Base-by-base conservation (phyloP, 2,329 filamentous ascomycete species). In the Aspergillus sp. region DNA sequence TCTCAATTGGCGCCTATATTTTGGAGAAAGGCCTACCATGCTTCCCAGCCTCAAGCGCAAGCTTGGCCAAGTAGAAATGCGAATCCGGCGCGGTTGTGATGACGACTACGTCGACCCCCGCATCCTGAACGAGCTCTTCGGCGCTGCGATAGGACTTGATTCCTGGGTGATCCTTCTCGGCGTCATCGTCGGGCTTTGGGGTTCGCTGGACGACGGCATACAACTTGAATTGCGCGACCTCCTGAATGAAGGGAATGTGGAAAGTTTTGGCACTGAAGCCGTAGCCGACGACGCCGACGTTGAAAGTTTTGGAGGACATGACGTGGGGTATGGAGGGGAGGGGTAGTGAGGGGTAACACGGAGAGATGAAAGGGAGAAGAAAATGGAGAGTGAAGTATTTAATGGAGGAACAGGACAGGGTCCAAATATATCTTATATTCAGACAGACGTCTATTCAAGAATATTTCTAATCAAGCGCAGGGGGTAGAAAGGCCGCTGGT, bases 211-310 rank as follows among this genome's bases (percentile, higher is more conserved):
- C 89, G 68, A 95, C 88, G 65, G 89, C 87, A 72, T 92, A 86
- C 22, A 94, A 85, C 56, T 83, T 87, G 73, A 93, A 83, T 58
- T 85, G 80, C 7, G 87, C 82, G 0, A 89, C 86, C 31, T 84
- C 83, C 57, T 81, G 80, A 77, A 95, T 84, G 78, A 93, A 91
- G 64, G 91, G 91, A 72, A 94, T 92, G 77, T 95, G 91, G 79
- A 94, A 95, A 78, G 90, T 83, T 74, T 93, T 93, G 77, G 91
- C 91, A 59, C 83, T 85, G 71, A 87, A 75, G 68, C 85, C 85
- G 73, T 87, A 88, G 70, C 86, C 85, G 61, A 88, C 81, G 45
- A 88, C 75, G 51, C 83, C 85, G 59, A 87, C 82, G 63, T 87
- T 87, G 73, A 80, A 84, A 22, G 74, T 76, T 70, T 81, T 82